A percentile compares a stretch with the other conserved stretches of the same genome.
Conservation (phyloP, 163 green algal species). For the Smithsoniella earleae region DNA sequence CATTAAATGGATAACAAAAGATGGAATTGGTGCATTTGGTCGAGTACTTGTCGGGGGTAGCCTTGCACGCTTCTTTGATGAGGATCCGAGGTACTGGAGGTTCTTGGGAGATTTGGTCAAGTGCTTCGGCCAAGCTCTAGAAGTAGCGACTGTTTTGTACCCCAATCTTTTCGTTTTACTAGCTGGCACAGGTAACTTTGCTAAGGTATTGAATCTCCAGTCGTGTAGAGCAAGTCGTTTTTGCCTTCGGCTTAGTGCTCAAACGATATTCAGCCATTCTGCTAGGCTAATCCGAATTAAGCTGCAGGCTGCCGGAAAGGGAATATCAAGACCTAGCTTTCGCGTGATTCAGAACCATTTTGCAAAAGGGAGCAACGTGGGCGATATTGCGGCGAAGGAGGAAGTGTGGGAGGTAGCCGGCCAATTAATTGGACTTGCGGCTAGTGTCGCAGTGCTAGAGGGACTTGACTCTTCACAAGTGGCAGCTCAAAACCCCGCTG, state of each 20-base stretch:
- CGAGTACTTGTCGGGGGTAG: constrained; percentile 63
- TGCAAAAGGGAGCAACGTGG: constrained; percentile 62
- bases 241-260: no score
- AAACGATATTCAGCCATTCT: no score
- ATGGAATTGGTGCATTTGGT: constrained; percentile 67
- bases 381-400: constrained; percentile 77
- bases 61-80: constrained; percentile 66
- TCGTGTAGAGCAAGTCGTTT: no score
- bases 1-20: constrained; percentile 82
- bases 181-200: constrained; percentile 39
- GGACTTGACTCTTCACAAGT: constrained; percentile 36
- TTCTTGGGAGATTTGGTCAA: constrained; percentile 28
- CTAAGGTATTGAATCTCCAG: constrained; percentile 21
- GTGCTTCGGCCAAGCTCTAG: constrained; percentile 50
- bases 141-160: constrained; percentile 60
- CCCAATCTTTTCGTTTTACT: constrained; percentile 53
- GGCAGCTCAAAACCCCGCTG: neutral
- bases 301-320: constrained; percentile 54
- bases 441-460: constrained; percentile 48
- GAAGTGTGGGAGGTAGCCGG: constrained; percentile 62
- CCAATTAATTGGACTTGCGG: constrained; percentile 56
- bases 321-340: constrained; percentile 70
- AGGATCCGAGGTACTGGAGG: constrained; percentile 56
- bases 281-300: no score
- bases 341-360: constrained; percentile 78